Percentiles rank a stretch among this genome's conserved stretches.
phyloP scores from a whole-genome alignment of 2,329 filamentous ascomycete genomes.

The Epichloe brachyelytri region DNA sequence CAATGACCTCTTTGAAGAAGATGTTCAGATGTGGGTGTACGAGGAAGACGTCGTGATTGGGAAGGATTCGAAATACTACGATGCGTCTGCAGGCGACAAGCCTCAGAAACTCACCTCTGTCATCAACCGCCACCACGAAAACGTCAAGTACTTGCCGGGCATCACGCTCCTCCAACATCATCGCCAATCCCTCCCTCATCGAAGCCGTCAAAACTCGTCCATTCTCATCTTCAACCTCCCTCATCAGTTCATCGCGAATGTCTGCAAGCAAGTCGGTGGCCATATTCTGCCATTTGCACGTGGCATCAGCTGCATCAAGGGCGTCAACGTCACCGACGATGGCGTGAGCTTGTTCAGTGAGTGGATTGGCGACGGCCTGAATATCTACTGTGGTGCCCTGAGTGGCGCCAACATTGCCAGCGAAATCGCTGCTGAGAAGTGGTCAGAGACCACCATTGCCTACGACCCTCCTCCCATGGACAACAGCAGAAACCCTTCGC shows the following conservation, averaged over 20 bases:
- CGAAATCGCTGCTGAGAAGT: slow-evolving; percentile 92
- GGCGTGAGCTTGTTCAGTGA: slow-evolving; percentile 87
- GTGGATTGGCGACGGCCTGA: slow-evolving; percentile 78
- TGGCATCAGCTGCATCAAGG: slow-evolving; percentile 96
- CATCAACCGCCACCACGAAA: slow-evolving; percentile 90
- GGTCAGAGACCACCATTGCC: slow-evolving; percentile 91
- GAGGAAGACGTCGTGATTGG: slow-evolving; percentile 77
- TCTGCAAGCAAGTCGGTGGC: slow-evolving; percentile 73
- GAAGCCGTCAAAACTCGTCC: slow-evolving; percentile 74
- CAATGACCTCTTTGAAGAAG: slow-evolving; percentile 68
- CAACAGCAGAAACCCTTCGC: slow-evolving; percentile 61
- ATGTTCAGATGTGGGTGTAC: slow-evolving; percentile 98
- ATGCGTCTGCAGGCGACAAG: slow-evolving; percentile 45
- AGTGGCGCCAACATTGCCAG: slow-evolving; percentile 93
- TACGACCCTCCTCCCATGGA: slow-evolving; percentile 78
- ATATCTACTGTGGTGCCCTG: slow-evolving; percentile 92
- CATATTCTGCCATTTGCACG: slow-evolving; percentile 85
- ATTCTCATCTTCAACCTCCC: slow-evolving; percentile 94
- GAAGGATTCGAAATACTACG: slow-evolving; percentile 60
- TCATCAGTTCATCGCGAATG: slow-evolving; percentile 86
- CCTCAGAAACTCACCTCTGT: slow-evolving; percentile 79
- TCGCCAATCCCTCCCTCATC: slow-evolving; percentile 69
- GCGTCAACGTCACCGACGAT: slow-evolving; percentile 80
- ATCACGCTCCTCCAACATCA: slow-evolving; percentile 65
- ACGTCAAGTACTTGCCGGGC: slow-evolving; percentile 93